Evolutionary conservation across 768 basidiomycete species (phyloP).

Genomic region (Tephrocybe sp.): DNA sequence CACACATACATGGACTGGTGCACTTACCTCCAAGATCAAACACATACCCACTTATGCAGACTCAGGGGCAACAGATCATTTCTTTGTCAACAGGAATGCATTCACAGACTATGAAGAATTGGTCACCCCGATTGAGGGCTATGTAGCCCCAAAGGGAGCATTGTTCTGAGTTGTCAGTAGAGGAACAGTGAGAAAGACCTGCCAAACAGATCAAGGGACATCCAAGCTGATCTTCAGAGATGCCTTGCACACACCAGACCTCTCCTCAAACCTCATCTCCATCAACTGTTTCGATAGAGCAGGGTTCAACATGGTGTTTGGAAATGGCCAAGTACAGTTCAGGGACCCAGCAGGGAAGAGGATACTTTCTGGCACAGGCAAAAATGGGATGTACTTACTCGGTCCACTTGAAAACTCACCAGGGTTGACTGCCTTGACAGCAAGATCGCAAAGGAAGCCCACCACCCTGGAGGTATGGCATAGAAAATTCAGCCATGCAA

Average conservation of each 20-base stretch:
- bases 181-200: neutral
- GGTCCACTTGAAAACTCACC: neutral
- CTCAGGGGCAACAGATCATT: neutral
- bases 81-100: neutral
- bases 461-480: conserved; percentile 25
- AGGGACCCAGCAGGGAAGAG: neutral
- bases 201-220: neutral
- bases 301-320: neutral
- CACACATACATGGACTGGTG: too few species aligned
- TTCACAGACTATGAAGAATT: neutral
- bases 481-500: conserved; percentile 21
- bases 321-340: neutral
- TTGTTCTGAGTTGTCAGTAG: neutral
- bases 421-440: neutral
- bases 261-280: conserved; percentile 3
- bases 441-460: conserved; percentile 17
- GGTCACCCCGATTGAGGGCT: neutral
- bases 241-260: conserved; percentile 1
- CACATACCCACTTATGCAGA: neutral
- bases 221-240: neutral
- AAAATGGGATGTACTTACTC: neutral
- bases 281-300: neutral
- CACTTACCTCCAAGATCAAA: too few species aligned
- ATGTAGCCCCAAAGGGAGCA: neutral
- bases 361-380: too few species aligned